phyloP scores from a whole-genome alignment of 768 basidiomycete species.

The Leucogyrophana mollusca region DNA sequence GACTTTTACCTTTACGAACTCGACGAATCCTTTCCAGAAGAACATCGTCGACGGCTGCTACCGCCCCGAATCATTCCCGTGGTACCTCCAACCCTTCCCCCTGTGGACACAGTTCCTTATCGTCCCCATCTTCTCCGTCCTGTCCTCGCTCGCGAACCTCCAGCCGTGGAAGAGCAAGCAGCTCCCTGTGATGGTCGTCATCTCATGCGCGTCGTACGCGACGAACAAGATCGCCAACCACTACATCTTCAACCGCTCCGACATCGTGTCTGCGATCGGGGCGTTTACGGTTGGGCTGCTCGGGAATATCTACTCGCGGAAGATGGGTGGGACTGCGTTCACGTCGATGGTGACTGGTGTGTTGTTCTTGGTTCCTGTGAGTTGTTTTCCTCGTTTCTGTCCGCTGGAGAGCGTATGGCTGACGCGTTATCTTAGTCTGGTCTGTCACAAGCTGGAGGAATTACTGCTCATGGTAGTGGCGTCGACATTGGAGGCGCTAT shows the following conservation, averaged over 20 bases:
- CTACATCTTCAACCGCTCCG: slow-evolving; percentile 82
- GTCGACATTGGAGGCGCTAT: slow-evolving; percentile 86
- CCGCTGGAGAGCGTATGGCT: slow-evolving; percentile 2
- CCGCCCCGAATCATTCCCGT: slow-evolving; percentile 60
- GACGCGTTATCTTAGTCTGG: slow-evolving; percentile 54
- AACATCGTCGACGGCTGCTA: slow-evolving; percentile 70
- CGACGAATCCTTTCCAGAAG: slow-evolving; percentile 40
- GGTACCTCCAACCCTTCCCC: slow-evolving; percentile 84
- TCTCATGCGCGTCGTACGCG: slow-evolving; percentile 76
- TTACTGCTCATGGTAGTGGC: slow-evolving; percentile 75
- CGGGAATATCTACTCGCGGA: slow-evolving; percentile 79
- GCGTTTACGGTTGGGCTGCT: slow-evolving; percentile 79
- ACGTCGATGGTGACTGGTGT: slow-evolving; percentile 91
- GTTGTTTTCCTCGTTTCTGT: slow-evolving; percentile 26
- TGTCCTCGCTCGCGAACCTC: slow-evolving; percentile 74
- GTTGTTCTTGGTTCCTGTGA: slow-evolving; percentile 80
- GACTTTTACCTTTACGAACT: slow-evolving; percentile 66
- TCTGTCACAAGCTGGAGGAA: slow-evolving; percentile 82
- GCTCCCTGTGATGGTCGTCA: slow-evolving; percentile 79
- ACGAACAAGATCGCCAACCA: slow-evolving; percentile 83
- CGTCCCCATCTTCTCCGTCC: slow-evolving; percentile 70
- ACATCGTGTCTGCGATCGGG: slow-evolving; percentile 82
- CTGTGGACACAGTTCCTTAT: slow-evolving; percentile 74
- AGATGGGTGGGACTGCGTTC: slow-evolving; percentile 84
- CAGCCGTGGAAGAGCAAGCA: slow-evolving; percentile 74